phyloP scores from a whole-genome alignment of 345 rosid genomes.

The Lepidium didymum region DNA sequence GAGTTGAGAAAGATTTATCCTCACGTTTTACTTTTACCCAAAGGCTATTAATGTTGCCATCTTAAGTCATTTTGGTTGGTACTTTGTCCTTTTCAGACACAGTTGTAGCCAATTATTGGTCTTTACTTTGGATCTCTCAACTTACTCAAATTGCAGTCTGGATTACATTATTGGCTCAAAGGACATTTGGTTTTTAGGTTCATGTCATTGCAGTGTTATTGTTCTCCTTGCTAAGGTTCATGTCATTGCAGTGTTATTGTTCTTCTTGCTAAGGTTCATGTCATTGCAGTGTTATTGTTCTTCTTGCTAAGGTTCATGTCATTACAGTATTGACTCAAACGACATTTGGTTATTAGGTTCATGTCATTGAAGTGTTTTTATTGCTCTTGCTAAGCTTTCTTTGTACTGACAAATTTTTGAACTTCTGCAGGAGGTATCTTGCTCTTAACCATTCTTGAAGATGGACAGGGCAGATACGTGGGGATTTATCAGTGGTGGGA shows the following conservation, averaged over 20 bases:
- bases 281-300: too few relatives aligned
- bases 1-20: conserved; percentile 1
- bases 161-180: neutral
- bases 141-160: neutral
- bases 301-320: too few relatives aligned
- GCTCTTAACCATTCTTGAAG: conserved; percentile 17
- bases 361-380: neutral
- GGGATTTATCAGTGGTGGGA: conserved; percentile 89
- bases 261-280: too few relatives aligned
- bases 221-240: too few relatives aligned
- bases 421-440: conserved; percentile 11
- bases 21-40: conserved; percentile 22
- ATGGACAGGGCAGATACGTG: conserved; percentile 90
- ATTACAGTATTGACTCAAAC: neutral
- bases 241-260: neutral
- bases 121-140: conserved; percentile 10
- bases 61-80: conserved; percentile 14
- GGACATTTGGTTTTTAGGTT: neutral
- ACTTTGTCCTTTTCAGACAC: conserved; percentile 19
- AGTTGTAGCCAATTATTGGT: conserved; percentile 21
- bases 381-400: neutral
- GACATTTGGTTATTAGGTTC: neutral
- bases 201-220: neutral
- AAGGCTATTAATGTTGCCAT: conserved; percentile 16
- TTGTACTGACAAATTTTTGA: conserved; percentile 1